Evolutionary conservation across 345 rosid genomes (phyloP).

Genomic region (Citrus mangshanensis): DNA sequence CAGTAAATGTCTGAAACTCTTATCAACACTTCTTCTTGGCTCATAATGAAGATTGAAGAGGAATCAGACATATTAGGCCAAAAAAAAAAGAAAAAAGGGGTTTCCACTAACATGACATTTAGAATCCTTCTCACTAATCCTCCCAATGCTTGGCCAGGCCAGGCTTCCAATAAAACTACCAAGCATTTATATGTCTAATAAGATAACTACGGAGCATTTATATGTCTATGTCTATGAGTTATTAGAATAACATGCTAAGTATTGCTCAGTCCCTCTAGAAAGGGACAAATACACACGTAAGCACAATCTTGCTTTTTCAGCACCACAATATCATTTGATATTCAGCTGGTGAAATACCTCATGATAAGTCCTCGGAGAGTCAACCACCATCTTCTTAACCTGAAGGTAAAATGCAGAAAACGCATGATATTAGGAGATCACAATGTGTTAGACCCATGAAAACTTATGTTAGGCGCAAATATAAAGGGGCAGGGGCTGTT

Average conservation of each 20-base stretch:
- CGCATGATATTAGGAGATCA: slow-evolving; percentile 13
- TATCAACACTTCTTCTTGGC: background rate
- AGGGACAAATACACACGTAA: background rate
- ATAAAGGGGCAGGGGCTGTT: no score
- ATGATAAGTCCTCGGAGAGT: slow-evolving; percentile 92
- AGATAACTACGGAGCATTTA: background rate
- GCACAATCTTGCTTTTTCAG: slow-evolving; percentile 9
- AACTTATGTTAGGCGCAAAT: no score
- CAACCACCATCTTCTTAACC: slow-evolving; percentile 91
- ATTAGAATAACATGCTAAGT: background rate
- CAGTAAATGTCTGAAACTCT: background rate
- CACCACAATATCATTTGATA: background rate
- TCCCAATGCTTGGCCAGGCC: background rate
- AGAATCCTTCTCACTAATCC: background rate
- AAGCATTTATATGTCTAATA: background rate
- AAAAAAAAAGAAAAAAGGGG: no score
- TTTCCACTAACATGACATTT: background rate
- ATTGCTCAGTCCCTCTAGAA: background rate
- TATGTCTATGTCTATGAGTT: background rate
- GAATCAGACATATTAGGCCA: background rate
- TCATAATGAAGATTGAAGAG: background rate
- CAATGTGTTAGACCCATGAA: background rate
- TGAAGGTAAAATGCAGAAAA: slow-evolving; percentile 24
- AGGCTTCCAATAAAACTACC: background rate
- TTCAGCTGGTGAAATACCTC: slow-evolving; percentile 53